Percentiles rank a stretch among this genome's conserved stretches.
phyloP scores from a whole-genome alignment of 345 rosid species.

The Atalantia buxifolia region DNA sequence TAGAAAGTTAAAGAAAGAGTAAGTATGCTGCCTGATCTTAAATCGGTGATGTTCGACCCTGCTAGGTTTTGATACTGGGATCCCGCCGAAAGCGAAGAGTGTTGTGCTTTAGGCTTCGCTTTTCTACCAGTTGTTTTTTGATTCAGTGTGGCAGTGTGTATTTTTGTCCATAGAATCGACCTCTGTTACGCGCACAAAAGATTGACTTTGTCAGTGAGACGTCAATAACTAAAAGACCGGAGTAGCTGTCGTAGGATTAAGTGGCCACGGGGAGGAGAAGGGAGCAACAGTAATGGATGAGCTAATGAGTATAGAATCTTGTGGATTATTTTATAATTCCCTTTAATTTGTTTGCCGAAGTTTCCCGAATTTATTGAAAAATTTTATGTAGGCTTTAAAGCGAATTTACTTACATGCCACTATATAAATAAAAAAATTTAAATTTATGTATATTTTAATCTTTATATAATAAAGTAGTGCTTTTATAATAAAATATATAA shows the following conservation, averaged over 20 bases:
- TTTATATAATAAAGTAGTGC: no score
- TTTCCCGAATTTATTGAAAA: not conserved
- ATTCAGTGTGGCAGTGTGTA: not conserved
- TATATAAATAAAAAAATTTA: no score
- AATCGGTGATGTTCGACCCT: not conserved
- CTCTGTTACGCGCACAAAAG: not conserved
- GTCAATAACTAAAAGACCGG: not conserved
- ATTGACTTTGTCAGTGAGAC: not conserved
- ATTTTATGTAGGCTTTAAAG: no score
- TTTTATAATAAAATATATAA: no score
- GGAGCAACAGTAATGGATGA: not conserved
- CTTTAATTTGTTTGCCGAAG: not conserved
- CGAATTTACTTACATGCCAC: no score
- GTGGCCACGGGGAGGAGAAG: not conserved
- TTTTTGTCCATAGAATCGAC: no score
- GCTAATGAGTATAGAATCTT: not conserved
- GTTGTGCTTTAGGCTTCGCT: not conserved
- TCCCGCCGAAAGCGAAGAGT: slow-evolving; percentile 21
- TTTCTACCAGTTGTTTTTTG: not conserved
- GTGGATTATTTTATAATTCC: not conserved
- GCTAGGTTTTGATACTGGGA: slow-evolving; percentile 14
- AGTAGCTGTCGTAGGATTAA: not conserved
- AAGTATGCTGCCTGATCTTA: slow-evolving; percentile 9
- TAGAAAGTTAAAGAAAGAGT: not conserved
- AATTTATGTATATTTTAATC: no score